Conservation (phyloP, 371 early-diverging fungal species). For the Mortierella sp. region DNA sequence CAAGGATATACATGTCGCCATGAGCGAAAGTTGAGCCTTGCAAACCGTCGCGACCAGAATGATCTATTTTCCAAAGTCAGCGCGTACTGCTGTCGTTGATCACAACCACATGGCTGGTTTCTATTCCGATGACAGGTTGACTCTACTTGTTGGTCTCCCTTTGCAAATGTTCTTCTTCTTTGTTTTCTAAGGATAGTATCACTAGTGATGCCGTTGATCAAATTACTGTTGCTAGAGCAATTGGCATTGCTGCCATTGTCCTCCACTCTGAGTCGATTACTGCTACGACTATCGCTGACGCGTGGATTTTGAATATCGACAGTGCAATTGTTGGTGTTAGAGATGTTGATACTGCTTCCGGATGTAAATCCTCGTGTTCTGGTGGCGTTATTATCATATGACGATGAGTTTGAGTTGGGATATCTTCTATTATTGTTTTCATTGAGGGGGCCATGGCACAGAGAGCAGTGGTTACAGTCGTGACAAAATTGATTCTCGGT, state of each 20-base stretch:
- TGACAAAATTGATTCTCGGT: slow-evolving; percentile 5
- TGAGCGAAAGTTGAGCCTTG: not conserved
- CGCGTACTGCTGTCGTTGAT: not conserved
- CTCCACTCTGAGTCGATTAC: not conserved
- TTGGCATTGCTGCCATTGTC: not conserved
- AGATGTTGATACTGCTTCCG: slow-evolving; percentile 1
- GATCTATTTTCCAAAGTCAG: not conserved
- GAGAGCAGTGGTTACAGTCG: slow-evolving; percentile 14
- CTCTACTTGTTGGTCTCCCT: slow-evolving; percentile 5
- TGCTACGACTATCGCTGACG: not conserved
- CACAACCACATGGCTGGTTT: not conserved
- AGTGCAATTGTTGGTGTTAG: not conserved
- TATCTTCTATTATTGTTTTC: slow-evolving; percentile 1
- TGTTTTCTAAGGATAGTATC: slow-evolving; percentile 26
- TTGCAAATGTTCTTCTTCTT: slow-evolving; percentile 27
- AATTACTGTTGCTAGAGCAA: slow-evolving; percentile 7
- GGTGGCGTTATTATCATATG: not conserved
- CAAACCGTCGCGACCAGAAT: slow-evolving; percentile 18
- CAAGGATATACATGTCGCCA: not conserved
- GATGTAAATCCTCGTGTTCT: not conserved
- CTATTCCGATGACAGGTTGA: not conserved
- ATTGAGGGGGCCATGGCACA: not conserved
- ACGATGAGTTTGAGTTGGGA: not conserved
- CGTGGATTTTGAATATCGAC: not conserved
- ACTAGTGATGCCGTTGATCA: slow-evolving; percentile 1